Percentiles rank a stretch among this genome's conserved stretches.
phyloP scores from a whole-genome alignment of 1,284 basidiomycete species.

The Ustilago shanxiensis region DNA sequence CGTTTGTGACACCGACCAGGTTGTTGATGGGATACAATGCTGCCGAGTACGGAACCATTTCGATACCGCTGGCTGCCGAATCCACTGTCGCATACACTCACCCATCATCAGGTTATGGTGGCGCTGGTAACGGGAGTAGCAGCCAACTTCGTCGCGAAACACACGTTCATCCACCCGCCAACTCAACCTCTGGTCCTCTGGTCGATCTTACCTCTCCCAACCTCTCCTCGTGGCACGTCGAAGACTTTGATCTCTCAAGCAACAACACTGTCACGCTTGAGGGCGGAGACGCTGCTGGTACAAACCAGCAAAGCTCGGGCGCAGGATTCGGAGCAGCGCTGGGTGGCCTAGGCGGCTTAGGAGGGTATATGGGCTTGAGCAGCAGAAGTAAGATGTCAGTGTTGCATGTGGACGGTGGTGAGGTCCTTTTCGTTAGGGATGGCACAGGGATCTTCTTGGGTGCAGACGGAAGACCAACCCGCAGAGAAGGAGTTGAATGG shows the following conservation, averaged over 20 bases:
- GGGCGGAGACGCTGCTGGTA: constrained; percentile 13
- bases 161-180: constrained; percentile 43
- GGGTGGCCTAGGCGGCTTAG: constrained; percentile 77
- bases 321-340: constrained; percentile 44
- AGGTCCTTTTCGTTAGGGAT: constrained; percentile 50
- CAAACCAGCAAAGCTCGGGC: constrained; percentile 21
- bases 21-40: constrained; percentile 81
- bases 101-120: constrained; percentile 32
- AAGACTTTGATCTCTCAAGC: constrained; percentile 47
- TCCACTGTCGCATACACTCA: constrained; percentile 51
- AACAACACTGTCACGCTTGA: constrained; percentile 15
- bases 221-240: constrained; percentile 47
- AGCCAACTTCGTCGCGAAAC: constrained; percentile 31
- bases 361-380: constrained; percentile 89
- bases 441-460: constrained; percentile 77
- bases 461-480: constrained; percentile 77
- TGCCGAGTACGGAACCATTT: constrained; percentile 82
- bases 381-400: constrained; percentile 78
- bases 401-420: constrained; percentile 75
- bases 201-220: constrained; percentile 42
- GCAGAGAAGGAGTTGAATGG: constrained; percentile 79
- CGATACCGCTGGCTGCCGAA: constrained; percentile 71
- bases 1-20: constrained; percentile 77
- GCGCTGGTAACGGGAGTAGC: constrained; percentile 19
- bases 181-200: constrained; percentile 45